phyloP scores from a whole-genome alignment of 73 alveolate species.

The Blepharisma stoltei region DNA sequence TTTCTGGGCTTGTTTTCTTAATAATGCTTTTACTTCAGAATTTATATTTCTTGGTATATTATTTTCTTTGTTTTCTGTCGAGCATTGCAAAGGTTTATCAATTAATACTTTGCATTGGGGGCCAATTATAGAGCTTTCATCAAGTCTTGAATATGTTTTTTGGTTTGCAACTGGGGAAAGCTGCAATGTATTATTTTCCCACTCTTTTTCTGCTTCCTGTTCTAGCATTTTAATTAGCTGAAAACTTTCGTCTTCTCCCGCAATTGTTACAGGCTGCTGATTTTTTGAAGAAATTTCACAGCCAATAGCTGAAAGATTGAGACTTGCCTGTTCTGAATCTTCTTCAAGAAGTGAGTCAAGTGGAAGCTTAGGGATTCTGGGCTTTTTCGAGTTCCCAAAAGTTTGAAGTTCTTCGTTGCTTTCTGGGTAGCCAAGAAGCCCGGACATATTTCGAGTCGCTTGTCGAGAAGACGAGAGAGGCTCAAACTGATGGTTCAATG shows the following conservation, averaged over 20 bases:
- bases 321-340: constrained; percentile 11
- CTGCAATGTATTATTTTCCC: neutral
- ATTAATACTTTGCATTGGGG: constrained; percentile 9
- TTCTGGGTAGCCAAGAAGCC: too few species aligned
- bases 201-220: neutral
- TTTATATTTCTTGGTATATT: too few species aligned
- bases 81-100: neutral
- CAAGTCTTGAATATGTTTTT: constrained; percentile 6
- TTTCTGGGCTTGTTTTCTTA: constrained; percentile 28
- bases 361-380: constrained; percentile 13
- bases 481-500: too few species aligned
- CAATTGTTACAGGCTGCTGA: neutral
- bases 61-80: too few species aligned
- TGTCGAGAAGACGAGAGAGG: too few species aligned
- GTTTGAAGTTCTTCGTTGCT: neutral
- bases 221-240: constrained; percentile 3
- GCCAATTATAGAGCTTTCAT: constrained; percentile 18
- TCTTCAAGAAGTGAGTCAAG: constrained; percentile 29
- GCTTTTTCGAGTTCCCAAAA: constrained; percentile 2
- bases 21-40: neutral
- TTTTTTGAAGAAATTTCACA: neutral
- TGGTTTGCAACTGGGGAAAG: neutral
- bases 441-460: too few species aligned
- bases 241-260: neutral
- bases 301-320: constrained; percentile 7